Base-by-base conservation (phyloP, 371 early-diverging fungal genomes). In the Mortierella sp. region DNA sequence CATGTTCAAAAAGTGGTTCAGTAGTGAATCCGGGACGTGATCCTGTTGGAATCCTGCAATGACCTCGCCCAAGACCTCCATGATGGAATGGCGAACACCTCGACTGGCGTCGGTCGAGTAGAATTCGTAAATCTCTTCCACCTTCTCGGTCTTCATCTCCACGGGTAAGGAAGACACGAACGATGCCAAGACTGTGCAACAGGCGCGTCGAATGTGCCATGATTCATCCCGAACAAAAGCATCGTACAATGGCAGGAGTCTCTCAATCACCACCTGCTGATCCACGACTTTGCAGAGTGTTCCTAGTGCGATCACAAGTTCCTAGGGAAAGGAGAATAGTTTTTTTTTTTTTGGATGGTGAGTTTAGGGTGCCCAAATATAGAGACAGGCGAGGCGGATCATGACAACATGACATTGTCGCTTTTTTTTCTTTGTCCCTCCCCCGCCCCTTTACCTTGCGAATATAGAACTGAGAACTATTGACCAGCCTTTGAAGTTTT, bases 131-230 rank as follows among this genome's bases (percentile, higher is more conserved):
- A 81, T 80, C 47, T 83, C 82, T 8, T 82, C 80, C 7, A 82
- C 48, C 74, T 61, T 29, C 63, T 68, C 45, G 0, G 73, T 60
- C 50, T 79, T 82, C 41, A 77, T 54, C 27, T 83, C 84, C 5
- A 76, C 73, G 0, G 85, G 82, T 25, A 88, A 56, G 1, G 83
- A 82, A 13, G 71, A 71, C 39, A 86, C 81, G 12, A 88, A 51
- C 9, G 81, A 57, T 4, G 86, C 84, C 3, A 88, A 65, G 2
- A 85, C 73, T 5, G 83, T 64, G 17, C 86, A 82, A 58, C 86
- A 85, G 19, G 88, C 85, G 21, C 83, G 78, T 45, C 88, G 81
- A 19, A 86, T 85, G 62, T 88, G 88, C 88, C 88, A 88, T 28
- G 85, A 85, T 31, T 82, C 83, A 54, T 88, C 86, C 43, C 82